Conservation (phyloP, 2,329 filamentous ascomycete genomes). For the Westerdykella ornata region DNA sequence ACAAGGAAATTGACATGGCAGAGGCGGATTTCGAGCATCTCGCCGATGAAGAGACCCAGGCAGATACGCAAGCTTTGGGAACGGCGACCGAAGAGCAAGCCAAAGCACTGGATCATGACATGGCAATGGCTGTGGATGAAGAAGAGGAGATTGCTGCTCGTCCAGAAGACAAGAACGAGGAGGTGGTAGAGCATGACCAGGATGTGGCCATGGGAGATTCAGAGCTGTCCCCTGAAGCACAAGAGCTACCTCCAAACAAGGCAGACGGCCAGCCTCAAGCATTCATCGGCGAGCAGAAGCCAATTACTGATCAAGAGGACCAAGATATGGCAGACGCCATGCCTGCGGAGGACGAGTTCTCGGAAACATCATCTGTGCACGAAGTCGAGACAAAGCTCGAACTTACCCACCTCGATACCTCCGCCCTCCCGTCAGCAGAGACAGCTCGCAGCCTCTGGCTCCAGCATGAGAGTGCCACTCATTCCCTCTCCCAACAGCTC, state of each 20-base stretch:
- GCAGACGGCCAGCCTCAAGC: conserved; percentile 37
- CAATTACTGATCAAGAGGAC: conserved; percentile 27
- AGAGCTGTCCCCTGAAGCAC: conserved; percentile 20
- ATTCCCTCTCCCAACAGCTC: conserved; percentile 76
- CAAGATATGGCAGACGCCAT: conserved; percentile 35
- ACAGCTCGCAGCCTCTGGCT: conserved; percentile 73
- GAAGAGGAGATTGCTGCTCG: conserved; percentile 29
- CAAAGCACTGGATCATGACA: conserved; percentile 76
- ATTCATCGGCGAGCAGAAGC: conserved; percentile 42
- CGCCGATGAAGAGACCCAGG: conserved; percentile 69
- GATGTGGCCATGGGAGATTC: conserved; percentile 45
- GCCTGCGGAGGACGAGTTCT: conserved; percentile 26
- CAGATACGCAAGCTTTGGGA: conserved; percentile 89
- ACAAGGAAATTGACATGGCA: conserved; percentile 62
- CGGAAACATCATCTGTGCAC: conserved; percentile 33
- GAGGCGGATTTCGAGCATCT: conserved; percentile 90
- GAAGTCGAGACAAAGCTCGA: conserved; percentile 56
- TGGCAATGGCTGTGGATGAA: conserved; percentile 69
- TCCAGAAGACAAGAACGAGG: conserved; percentile 32
- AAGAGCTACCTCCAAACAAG: conserved; percentile 22
- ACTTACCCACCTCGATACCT: conserved; percentile 58
- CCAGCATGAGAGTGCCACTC: conserved; percentile 75
- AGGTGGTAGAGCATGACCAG: conserved; percentile 33
- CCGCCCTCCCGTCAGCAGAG: conserved; percentile 39
- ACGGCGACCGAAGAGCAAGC: conserved; percentile 82